Evolutionary conservation across 2,329 filamentous ascomycete species (phyloP), one percentile per base, ranked within the genome.

Genomic region (Aureobasidium leucospermi): DNA sequence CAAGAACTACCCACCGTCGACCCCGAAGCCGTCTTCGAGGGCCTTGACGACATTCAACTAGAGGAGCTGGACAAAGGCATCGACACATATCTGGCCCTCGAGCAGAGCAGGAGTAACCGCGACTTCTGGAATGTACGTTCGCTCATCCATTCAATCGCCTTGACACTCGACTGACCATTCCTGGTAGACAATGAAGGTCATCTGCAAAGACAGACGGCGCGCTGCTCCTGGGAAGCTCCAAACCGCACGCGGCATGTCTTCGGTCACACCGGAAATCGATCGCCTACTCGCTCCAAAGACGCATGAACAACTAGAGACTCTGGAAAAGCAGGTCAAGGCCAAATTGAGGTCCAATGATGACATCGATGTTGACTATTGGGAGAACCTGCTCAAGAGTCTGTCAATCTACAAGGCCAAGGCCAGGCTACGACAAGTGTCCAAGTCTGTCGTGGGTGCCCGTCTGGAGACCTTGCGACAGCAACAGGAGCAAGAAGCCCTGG

Each of bases 341-440:
- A 99, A 99, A 76, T 78, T 99, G 49, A 81, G 86, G 56, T 95
- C 90, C 7, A 87, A 96, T 69, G 92, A 96, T 69, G 86, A 89
- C 9, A 93, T 99, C 65, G 94, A 99, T 73, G 90, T 89, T 2
- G 94, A 99, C 74, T 99, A 97, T 72, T 99, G 94, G 94, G 90
- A 96, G 70, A 90, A 96, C 70, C 79, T 99, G 15, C 79, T 99
- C 62, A 86, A 86, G 65, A 95, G 87, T 69, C 77, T 99, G 63
- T 79, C 88, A 6, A 85, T 96, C 1, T 96, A 90, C 85, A 97
- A 97, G 76, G 90, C 94, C 36, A 91, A 89, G 71, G 90, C 91
- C 2, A 90, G 87, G 71, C 76, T 99, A 57, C 85, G 85, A 65
- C 86, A 84, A 63, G 85, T 96, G 15, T 92, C 87, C 65, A 85